A percentile compares a stretch with the other conserved stretches of the same genome.
phyloP scores from a whole-genome alignment of 208 protist genomes.

The Crithidia mellificae region DNA sequence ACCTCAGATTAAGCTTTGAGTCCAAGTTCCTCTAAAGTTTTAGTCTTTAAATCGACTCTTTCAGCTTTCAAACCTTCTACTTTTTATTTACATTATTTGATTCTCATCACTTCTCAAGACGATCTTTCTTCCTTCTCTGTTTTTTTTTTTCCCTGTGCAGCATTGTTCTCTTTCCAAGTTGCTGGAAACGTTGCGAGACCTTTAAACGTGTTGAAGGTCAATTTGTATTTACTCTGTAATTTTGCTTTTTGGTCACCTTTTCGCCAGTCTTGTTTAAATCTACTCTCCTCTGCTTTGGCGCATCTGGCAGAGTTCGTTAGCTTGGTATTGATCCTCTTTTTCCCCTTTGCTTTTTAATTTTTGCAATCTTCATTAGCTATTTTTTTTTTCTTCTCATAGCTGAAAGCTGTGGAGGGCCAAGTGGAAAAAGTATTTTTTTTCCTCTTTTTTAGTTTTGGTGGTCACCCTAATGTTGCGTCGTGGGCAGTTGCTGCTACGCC shows the following conservation, averaged over 20 bases:
- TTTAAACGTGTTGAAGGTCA: too few relatives aligned
- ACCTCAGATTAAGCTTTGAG: conserved; percentile 9
- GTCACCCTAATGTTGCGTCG: conserved; percentile 10
- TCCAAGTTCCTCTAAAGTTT: too few relatives aligned
- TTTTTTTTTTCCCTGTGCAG: background rate
- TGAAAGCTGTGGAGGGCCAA: too few relatives aligned
- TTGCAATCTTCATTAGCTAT: background rate
- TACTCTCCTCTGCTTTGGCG: too few relatives aligned
- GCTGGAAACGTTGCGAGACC: background rate
- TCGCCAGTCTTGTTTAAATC: too few relatives aligned
- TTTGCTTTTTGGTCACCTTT: background rate
- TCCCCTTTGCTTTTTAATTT: background rate
- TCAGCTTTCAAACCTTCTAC: background rate
- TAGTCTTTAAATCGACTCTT: too few relatives aligned
- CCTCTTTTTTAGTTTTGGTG: background rate
- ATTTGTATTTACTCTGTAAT: background rate
- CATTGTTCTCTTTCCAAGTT: background rate
- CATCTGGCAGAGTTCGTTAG: too few relatives aligned
- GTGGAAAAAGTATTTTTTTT: background rate
- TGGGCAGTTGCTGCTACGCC: conserved; percentile 4
- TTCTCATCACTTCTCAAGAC: conserved; percentile 1
- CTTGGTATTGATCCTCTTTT: background rate
- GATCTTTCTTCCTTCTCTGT: background rate
- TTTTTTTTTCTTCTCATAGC: background rate
- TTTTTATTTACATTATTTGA: too few relatives aligned